Conservation (phyloP, 331 rosid species). For the Malus hybrid region DNA sequence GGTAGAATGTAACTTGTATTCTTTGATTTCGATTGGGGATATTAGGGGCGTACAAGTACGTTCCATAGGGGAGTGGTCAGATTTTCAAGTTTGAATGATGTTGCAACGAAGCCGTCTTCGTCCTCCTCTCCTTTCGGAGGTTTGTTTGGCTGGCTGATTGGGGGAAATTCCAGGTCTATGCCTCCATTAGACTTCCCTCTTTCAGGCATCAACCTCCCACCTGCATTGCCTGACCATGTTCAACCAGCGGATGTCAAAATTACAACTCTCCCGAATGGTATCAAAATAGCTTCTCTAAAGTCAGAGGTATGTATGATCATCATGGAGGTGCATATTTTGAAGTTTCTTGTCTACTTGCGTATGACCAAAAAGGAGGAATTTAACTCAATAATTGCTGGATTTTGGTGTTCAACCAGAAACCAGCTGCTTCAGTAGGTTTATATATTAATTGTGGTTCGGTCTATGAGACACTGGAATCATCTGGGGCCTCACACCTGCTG, state of each 20-base stretch:
- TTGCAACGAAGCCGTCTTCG: constrained; percentile 18
- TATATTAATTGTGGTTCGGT: constrained; percentile 73
- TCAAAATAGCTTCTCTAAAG: constrained; percentile 70
- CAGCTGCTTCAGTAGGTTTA: constrained; percentile 78
- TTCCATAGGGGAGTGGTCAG: constrained; percentile 39
- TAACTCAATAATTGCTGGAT: neutral
- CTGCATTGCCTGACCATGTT: constrained; percentile 78
- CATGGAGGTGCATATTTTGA: neutral
- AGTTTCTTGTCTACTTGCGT: neutral
- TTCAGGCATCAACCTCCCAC: constrained; percentile 51
- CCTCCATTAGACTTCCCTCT: constrained; percentile 71
- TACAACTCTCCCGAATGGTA: constrained; percentile 78
- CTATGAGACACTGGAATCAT: constrained; percentile 67
- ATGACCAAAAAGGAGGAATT: neutral
- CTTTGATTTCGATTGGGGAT: constrained; percentile 15
- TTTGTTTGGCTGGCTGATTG: constrained; percentile 69
- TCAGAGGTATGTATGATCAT: constrained; percentile 41
- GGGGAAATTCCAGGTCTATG: constrained; percentile 36
- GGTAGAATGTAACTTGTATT: constrained; percentile 7
- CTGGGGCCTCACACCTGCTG: constrained; percentile 76
- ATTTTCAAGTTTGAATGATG: constrained; percentile 69
- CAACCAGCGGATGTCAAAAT: constrained; percentile 56
- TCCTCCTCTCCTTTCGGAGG: constrained; percentile 63
- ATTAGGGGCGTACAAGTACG: constrained; percentile 53
- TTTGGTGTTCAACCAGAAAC: constrained; percentile 42